Evolutionary conservation across 345 rosid species (phyloP).

Genomic region (Eucalyptus microcorys): DNA sequence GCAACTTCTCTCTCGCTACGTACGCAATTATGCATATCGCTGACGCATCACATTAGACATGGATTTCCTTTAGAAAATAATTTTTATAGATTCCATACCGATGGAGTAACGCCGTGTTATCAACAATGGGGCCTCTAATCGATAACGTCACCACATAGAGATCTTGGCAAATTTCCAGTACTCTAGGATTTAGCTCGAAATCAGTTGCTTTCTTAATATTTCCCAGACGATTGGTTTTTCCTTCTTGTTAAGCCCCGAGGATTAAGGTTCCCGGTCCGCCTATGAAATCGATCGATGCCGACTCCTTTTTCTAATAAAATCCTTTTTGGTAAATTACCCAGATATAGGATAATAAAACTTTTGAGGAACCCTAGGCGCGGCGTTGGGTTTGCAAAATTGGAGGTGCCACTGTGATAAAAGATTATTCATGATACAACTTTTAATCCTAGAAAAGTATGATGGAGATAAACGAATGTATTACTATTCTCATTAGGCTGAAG

Average conservation of each 20-base stretch:
- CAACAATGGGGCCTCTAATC: no score
- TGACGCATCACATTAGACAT: no score
- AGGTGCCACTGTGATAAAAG: neutral
- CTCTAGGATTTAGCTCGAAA: no score
- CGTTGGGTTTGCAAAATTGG: neutral
- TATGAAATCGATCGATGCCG: neutral
- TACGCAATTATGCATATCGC: rapidly evolving
- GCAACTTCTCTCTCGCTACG: no score
- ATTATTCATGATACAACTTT: neutral
- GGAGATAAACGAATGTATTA: neutral
- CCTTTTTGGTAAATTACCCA: neutral
- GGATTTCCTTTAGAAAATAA: no score
- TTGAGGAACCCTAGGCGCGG: neutral
- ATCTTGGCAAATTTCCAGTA: no score
- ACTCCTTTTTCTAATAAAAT: neutral
- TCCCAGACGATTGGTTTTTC: neutral
- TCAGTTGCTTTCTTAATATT: no score
- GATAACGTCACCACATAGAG: no score
- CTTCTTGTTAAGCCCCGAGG: neutral
- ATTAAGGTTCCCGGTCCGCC: neutral
- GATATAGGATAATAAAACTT: neutral
- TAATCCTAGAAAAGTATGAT: neutral
- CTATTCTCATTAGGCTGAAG: neutral
- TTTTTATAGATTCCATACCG: no score
- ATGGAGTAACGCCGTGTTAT: no score